These are phyloP conservation scores for Boletus semigastroideus DNA, from an alignment of 1,284 basidiomycete genomes.

Conservation along the genomic window DNA sequence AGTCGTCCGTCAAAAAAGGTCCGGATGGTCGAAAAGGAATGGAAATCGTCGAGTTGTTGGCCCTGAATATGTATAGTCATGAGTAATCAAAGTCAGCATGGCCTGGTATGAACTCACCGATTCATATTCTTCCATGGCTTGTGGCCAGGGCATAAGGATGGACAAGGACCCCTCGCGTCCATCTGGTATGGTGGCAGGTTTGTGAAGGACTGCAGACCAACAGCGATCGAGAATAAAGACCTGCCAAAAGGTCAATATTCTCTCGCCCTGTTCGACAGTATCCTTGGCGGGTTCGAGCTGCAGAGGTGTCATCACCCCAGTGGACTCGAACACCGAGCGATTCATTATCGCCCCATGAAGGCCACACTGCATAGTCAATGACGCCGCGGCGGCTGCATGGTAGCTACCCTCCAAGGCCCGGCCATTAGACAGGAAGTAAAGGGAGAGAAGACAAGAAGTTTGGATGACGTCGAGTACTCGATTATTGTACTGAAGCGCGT, in stretches of 20 bases:
- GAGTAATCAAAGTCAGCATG: conserved; percentile 11
- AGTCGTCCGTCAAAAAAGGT: conserved; percentile 61
- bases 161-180: conserved; percentile 44
- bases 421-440: conserved; percentile 73
- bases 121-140: conserved; percentile 58
- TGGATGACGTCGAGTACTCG: conserved; percentile 69
- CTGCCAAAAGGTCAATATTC: conserved; percentile 69
- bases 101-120: conserved; percentile 39
- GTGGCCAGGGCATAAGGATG: conserved; percentile 67
- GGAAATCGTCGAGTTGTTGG: conserved; percentile 49
- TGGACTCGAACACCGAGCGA: conserved; percentile 37
- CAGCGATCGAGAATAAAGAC: conserved; percentile 66
- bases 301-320: conserved; percentile 40
- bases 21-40: conserved; percentile 55
- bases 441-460: conserved; percentile 67
- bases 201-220: conserved; percentile 62
- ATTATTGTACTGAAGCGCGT: conserved; percentile 53
- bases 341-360: conserved; percentile 51
- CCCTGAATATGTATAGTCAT: conserved; percentile 41
- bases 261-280: conserved; percentile 57
- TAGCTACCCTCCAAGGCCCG: conserved; percentile 71
- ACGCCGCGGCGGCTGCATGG: conserved; percentile 65
- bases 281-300: conserved; percentile 57
- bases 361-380: conserved; percentile 64
- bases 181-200: conserved; percentile 55